Percentiles rank a stretch among this genome's conserved stretches.
phyloP scores from a whole-genome alignment of 176 grass and related monocot species.

The Panicum miliaceum region DNA sequence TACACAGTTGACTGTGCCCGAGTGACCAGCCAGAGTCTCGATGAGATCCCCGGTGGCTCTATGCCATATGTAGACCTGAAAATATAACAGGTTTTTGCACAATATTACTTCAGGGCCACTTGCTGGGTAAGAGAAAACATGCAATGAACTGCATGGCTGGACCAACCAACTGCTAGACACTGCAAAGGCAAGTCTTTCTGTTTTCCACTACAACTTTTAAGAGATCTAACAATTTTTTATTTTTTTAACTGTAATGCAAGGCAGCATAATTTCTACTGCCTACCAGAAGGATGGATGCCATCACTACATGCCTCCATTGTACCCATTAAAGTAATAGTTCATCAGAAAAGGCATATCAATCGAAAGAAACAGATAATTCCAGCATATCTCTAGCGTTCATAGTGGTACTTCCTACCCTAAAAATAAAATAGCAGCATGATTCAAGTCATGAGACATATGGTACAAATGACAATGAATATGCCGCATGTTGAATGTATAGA shows the following conservation, averaged over 20 bases:
- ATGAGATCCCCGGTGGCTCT: conserved; percentile 72
- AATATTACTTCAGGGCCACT: not conserved
- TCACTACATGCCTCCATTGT: not conserved
- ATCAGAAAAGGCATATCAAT: not conserved
- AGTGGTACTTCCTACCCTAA: not conserved
- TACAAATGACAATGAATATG: conserved; percentile 14
- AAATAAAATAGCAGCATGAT: not conserved
- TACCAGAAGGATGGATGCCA: not conserved
- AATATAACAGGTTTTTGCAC: conserved; percentile 5
- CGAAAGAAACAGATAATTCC: not conserved
- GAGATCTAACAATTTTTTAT: not conserved
- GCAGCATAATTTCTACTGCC: not conserved
- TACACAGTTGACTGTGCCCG: conserved; percentile 84
- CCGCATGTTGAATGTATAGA: conserved; percentile 2
- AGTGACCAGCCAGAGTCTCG: conserved; percentile 73
- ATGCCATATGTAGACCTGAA: conserved; percentile 95
- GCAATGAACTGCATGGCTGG: not conserved
- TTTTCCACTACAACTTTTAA: not conserved
- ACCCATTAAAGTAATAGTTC: not conserved
- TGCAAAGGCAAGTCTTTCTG: not conserved
- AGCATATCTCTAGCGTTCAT: conserved; percentile 1
- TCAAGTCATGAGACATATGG: not conserved
- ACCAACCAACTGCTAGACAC: not conserved
- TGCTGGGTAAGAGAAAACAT: not conserved
- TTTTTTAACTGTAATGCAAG: not conserved